A percentile compares a stretch with the other conserved stretches of the same genome.
phyloP scores from a whole-genome alignment of 345 rosid species.

The Salix caprea region DNA sequence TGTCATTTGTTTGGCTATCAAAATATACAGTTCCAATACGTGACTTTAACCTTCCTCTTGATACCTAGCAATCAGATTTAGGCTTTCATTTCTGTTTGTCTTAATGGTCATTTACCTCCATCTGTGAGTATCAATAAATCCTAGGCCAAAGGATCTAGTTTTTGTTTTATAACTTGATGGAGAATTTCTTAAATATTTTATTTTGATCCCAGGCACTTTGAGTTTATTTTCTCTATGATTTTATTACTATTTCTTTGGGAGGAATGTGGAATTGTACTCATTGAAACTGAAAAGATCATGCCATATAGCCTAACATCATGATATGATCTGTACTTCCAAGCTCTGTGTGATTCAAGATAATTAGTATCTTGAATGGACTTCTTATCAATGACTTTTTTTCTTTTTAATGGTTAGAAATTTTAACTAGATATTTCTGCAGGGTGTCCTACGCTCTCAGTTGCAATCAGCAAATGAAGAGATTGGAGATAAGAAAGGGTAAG shows the following conservation, averaged over 20 bases:
- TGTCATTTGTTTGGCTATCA: no score
- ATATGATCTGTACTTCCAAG: background rate
- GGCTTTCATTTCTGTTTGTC: background rate
- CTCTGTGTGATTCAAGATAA: background rate
- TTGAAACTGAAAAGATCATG: background rate
- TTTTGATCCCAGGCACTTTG: background rate
- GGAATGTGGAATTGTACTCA: no score
- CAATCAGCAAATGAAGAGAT: constrained; percentile 83
- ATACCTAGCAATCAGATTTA: background rate
- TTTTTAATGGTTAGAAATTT: constrained; percentile 4
- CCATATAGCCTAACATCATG: background rate
- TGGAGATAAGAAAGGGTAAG: constrained; percentile 67
- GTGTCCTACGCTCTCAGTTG: constrained; percentile 73
- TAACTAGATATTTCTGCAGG: constrained; percentile 44
- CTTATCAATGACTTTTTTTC: background rate
- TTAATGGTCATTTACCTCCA: background rate
- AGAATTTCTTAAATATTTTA: background rate
- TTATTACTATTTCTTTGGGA: background rate
- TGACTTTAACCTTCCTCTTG: no score
- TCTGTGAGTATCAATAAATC: no score
- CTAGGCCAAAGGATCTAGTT: background rate
- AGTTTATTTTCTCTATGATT: background rate
- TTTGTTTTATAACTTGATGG: background rate
- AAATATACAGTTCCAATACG: no score
- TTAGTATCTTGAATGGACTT: background rate